Conservation (phyloP, 768 basidiomycete species). For the Rhizopogon salebrosus region DNA sequence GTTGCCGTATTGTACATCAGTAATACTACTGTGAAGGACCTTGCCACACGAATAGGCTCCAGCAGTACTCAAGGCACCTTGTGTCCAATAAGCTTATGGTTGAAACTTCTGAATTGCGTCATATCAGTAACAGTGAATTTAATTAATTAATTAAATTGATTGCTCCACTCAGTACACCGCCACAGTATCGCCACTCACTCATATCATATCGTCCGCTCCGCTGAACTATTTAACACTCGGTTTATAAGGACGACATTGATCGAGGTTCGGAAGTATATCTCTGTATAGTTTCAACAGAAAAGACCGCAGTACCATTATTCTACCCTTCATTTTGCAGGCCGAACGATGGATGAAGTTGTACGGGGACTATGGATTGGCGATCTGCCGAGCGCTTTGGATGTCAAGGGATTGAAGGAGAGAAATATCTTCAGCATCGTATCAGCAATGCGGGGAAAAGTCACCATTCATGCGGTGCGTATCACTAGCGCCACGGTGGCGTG, state of each 20-base stretch:
- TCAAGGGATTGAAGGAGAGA: slow-evolving; percentile 52
- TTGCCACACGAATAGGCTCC: too few relatives aligned
- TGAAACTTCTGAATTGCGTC: too few relatives aligned
- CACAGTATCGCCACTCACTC: too few relatives aligned
- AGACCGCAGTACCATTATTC: background rate
- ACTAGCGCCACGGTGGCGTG: slow-evolving; percentile 6
- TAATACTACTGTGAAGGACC: too few relatives aligned
- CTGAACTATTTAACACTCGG: background rate
- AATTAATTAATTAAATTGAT: too few relatives aligned
- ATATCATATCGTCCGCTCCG: too few relatives aligned
- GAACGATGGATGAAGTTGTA: slow-evolving; percentile 71
- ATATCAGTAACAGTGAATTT: too few relatives aligned
- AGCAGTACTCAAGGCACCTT: too few relatives aligned
- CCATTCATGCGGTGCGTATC: slow-evolving; percentile 52
- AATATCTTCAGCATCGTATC: slow-evolving; percentile 75
- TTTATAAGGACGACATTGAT: background rate
- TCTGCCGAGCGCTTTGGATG: slow-evolving; percentile 63
- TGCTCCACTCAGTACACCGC: too few relatives aligned
- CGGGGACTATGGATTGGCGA: slow-evolving; percentile 84
- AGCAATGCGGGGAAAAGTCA: slow-evolving; percentile 65
- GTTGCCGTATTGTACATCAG: too few relatives aligned
- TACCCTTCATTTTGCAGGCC: background rate
- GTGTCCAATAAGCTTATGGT: too few relatives aligned
- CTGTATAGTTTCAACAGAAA: background rate
- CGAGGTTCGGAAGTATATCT: background rate